Percentiles rank a stretch among this genome's conserved stretches.
These are phyloP conservation scores for Syzygium grande DNA, from an alignment of 345 rosid species.

Conservation along the genomic window DNA sequence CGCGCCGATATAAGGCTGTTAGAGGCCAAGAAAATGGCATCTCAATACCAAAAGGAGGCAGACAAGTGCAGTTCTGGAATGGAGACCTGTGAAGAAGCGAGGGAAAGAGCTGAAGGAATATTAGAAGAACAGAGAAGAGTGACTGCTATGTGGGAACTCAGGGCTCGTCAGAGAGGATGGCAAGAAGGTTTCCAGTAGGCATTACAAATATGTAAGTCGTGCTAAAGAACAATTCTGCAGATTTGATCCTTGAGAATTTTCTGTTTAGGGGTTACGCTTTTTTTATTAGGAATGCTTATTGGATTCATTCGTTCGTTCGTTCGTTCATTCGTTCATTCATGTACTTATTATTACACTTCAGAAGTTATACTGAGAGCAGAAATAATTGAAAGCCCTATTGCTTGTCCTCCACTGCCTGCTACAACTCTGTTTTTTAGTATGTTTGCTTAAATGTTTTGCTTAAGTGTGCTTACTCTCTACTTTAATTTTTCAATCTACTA, in stretches of 20 bases:
- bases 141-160: constrained; percentile 19
- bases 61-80: constrained; percentile 66
- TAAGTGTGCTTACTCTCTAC: neutral
- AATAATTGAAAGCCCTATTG: neutral
- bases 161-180: constrained; percentile 23
- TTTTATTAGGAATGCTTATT: neutral
- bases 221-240: neutral
- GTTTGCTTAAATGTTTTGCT: neutral
- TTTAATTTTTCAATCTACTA: neutral
- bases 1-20: constrained; percentile 36
- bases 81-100: constrained; percentile 64
- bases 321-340: neutral
- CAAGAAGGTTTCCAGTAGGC: neutral
- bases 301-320: neutral
- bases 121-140: constrained; percentile 36
- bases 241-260: neutral
- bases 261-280: neutral
- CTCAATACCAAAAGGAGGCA: constrained; percentile 60
- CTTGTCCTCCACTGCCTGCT: neutral
- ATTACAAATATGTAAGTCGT: neutral
- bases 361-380: neutral
- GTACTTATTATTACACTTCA: neutral
- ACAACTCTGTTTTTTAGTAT: neutral
- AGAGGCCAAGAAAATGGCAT: constrained; percentile 62
- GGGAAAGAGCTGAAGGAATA: constrained; percentile 49